These are phyloP conservation scores for Xylariaceae sp. DNA, from an alignment of 2,329 filamentous ascomycete genomes.

Conservation along the genomic window DNA sequence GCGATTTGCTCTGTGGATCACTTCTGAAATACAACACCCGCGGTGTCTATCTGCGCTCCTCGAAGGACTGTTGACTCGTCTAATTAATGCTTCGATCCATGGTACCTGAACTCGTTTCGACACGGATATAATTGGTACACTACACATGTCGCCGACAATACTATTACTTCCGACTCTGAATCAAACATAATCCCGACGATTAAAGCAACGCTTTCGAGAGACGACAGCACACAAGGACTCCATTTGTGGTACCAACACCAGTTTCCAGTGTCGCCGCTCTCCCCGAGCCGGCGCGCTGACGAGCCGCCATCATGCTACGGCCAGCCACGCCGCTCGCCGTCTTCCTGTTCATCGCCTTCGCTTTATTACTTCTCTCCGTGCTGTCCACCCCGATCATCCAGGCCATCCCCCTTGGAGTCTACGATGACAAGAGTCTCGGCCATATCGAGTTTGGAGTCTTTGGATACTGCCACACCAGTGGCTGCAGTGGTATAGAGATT, in stretches of 20 bases:
- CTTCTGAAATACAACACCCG: not conserved
- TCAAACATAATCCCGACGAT: not conserved
- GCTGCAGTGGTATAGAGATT: conserved; percentile 71
- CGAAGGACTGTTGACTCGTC: not conserved
- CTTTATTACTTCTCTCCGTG: conserved; percentile 76
- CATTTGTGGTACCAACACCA: conserved; percentile 2
- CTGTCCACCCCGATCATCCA: conserved; percentile 89
- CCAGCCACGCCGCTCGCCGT: conserved; percentile 89
- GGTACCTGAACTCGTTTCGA: too few relatives aligned
- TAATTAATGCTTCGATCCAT: not conserved
- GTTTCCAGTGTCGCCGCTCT: conserved; percentile 25
- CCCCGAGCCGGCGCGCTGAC: conserved; percentile 29
- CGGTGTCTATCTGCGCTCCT: not conserved
- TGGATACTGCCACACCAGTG: conserved; percentile 68
- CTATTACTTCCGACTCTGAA: not conserved
- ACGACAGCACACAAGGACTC: not conserved
- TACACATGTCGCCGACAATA: conserved; percentile 24
- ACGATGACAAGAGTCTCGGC: conserved; percentile 74
- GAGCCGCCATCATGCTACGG: conserved; percentile 66
- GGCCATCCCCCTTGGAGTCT: conserved; percentile 76
- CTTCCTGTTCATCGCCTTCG: conserved; percentile 81
- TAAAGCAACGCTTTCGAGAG: not conserved
- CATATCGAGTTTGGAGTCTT: conserved; percentile 91
- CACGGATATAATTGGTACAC: conserved; percentile 13
- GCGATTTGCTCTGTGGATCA: not conserved